Percentiles rank a stretch among this genome's conserved stretches.
These are phyloP conservation scores for Chlorophyllum brunneum DNA, from an alignment of 768 basidiomycete genomes.

Conservation along the genomic window DNA sequence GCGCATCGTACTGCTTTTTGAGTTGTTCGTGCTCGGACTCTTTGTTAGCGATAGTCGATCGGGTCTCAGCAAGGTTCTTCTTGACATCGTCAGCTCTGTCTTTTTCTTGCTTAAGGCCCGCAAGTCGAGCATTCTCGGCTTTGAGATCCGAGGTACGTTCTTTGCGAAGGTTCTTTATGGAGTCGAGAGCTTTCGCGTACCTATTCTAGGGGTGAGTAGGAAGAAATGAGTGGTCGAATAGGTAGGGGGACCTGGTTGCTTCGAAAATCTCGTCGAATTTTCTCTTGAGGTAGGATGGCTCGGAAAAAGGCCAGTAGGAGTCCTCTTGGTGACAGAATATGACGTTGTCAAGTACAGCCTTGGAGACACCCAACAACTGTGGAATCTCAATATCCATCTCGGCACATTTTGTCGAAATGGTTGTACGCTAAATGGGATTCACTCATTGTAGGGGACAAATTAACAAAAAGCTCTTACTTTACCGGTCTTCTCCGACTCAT, in stretches of 20 bases:
- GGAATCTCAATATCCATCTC: slow-evolving; percentile 97
- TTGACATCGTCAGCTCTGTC: slow-evolving; percentile 82
- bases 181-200: slow-evolving; percentile 95
- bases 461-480: slow-evolving; percentile 52
- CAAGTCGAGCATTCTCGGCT: slow-evolving; percentile 84
- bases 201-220: slow-evolving; percentile 33
- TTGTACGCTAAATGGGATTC: slow-evolving; percentile 55
- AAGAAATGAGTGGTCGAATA: neutral
- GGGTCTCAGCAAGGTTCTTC: slow-evolving; percentile 58
- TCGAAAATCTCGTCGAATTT: slow-evolving; percentile 99
- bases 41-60: slow-evolving; percentile 59
- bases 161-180: slow-evolving; percentile 87
- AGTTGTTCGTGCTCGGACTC: slow-evolving; percentile 72
- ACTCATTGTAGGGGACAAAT: neutral
- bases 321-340: slow-evolving; percentile 99
- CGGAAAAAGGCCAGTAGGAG: slow-evolving; percentile 95
- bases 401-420: slow-evolving; percentile 95
- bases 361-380: slow-evolving; percentile 89
- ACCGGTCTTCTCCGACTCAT: slow-evolving; percentile 62
- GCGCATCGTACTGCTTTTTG: slow-evolving; percentile 57
- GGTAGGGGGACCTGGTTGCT: slow-evolving; percentile 72
- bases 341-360: slow-evolving; percentile 97
- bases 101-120: slow-evolving; percentile 77
- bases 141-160: slow-evolving; percentile 90
- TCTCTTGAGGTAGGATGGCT: slow-evolving; percentile 90